phyloP scores from a whole-genome alignment of 108 stramenopile genomes.

The Cyclotella cryptica region DNA sequence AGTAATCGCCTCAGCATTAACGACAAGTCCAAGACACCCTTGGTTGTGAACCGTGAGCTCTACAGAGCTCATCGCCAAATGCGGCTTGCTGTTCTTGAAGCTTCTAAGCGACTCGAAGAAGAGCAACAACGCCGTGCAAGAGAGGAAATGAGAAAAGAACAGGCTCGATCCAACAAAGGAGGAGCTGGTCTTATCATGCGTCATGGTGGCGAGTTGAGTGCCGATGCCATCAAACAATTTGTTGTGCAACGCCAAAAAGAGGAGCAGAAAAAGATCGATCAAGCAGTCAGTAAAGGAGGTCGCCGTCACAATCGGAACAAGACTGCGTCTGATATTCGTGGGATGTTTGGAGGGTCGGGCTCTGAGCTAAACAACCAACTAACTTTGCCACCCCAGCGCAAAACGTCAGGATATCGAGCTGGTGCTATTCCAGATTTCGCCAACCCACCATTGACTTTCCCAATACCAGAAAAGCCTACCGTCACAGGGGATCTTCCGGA shows the following conservation, averaged over 20 bases:
- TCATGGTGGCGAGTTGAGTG: conserved; percentile 54
- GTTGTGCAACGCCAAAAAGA: conserved; percentile 50
- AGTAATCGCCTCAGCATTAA: conserved; percentile 24
- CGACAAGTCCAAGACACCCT: conserved; percentile 49
- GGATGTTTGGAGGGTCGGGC: conserved; percentile 44
- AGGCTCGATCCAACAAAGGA: conserved; percentile 32
- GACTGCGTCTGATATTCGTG: conserved; percentile 56
- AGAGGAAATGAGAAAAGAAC: conserved; percentile 54
- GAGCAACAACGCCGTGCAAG: conserved; percentile 57
- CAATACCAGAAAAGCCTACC: conserved; percentile 11
- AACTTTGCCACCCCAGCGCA: conserved; percentile 33
- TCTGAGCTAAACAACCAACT: conserved; percentile 43
- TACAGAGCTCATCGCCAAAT: conserved; percentile 66
- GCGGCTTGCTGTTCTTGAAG: conserved; percentile 65
- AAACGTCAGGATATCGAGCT: neutral
- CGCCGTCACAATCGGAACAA: conserved; percentile 55
- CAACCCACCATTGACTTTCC: conserved; percentile 19
- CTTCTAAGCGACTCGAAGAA: conserved; percentile 67
- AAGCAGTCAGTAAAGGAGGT: conserved; percentile 47
- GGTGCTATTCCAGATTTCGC: conserved; percentile 24
- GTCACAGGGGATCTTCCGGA: conserved; percentile 41
- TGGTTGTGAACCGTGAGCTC: conserved; percentile 55
- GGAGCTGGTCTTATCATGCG: conserved; percentile 60
- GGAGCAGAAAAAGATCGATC: conserved; percentile 48
- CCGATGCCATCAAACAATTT: conserved; percentile 53